Percentiles rank a stretch among this genome's conserved stretches.
phyloP scores from a whole-genome alignment of 2,329 filamentous ascomycete species.

The Aspergillus udagawae region DNA sequence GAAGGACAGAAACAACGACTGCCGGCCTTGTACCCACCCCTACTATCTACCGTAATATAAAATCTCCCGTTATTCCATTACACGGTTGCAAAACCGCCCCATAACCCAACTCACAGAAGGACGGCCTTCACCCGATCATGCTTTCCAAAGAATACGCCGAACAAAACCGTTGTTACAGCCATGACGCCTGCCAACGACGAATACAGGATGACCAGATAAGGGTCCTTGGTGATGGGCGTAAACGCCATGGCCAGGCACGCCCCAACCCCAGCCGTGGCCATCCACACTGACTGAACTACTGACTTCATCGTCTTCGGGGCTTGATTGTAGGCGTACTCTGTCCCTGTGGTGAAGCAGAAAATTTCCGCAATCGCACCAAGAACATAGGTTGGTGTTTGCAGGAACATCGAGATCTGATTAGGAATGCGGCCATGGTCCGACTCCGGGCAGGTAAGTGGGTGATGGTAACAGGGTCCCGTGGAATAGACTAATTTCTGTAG shows the following conservation, averaged over 20 bases:
- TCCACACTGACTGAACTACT: neutral
- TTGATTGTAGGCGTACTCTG: constrained; percentile 67
- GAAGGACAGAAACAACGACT: too few species aligned
- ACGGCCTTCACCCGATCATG: too few species aligned
- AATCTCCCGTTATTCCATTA: too few species aligned
- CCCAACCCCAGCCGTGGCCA: neutral
- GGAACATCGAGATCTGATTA: too few species aligned
- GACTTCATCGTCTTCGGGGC: constrained; percentile 43
- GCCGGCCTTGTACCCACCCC: too few species aligned
- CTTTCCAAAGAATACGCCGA: neutral
- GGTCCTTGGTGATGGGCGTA: neutral
- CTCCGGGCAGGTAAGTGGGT: neutral
- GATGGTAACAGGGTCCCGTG: neutral
- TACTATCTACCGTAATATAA: too few species aligned
- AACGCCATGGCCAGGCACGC: neutral
- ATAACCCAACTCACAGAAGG: too few species aligned
- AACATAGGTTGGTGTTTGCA: constrained; percentile 29
- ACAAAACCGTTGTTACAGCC: neutral
- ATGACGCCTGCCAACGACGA: neutral
- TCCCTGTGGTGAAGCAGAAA: constrained; percentile 57
- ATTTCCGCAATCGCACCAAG: constrained; percentile 44
- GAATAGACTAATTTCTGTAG: constrained; percentile 50
- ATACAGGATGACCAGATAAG: neutral
- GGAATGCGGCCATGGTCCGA: constrained; percentile 25
- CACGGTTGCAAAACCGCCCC: too few species aligned